Percentiles rank a stretch among this genome's conserved stretches.
phyloP scores from a whole-genome alignment of 2,329 filamentous ascomycete genomes.

The Teratosphaeria gauchensis region DNA sequence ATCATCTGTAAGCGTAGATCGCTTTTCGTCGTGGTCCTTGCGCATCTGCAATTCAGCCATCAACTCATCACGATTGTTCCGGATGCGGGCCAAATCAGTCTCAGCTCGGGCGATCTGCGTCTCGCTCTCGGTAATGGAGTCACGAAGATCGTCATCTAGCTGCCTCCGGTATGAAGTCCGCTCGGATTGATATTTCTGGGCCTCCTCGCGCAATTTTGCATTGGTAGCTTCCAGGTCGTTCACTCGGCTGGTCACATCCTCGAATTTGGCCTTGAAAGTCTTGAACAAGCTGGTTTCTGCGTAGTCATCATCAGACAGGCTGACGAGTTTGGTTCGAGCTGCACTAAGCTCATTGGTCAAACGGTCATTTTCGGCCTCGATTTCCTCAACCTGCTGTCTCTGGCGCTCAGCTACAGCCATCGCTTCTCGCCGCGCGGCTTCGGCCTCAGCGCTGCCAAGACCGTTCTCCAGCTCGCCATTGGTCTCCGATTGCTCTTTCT shows the following conservation, averaged over 20 bases:
- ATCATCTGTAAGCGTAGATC: constrained; percentile 58
- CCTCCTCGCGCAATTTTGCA: constrained; percentile 72
- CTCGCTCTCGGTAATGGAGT: constrained; percentile 66
- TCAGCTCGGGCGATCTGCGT: constrained; percentile 72
- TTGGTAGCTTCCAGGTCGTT: constrained; percentile 89
- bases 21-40: constrained; percentile 70
- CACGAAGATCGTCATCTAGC: constrained; percentile 70
- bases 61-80: constrained; percentile 75
- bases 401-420: constrained; percentile 68
- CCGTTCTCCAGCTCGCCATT: constrained; percentile 47
- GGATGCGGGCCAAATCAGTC: constrained; percentile 74
- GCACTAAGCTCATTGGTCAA: constrained; percentile 69
- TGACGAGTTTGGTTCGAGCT: constrained; percentile 57
- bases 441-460: constrained; percentile 49
- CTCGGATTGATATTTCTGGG: constrained; percentile 75
- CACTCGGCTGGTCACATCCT: constrained; percentile 83
- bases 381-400: constrained; percentile 75
- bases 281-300: constrained; percentile 90
- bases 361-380: constrained; percentile 68
- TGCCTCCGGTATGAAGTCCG: constrained; percentile 71
- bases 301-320: constrained; percentile 84
- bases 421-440: constrained; percentile 68
- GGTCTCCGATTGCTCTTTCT: constrained; percentile 37
- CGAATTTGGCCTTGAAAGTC: constrained; percentile 76
- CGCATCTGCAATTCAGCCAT: constrained; percentile 70